phyloP scores from a whole-genome alignment of 2,329 filamentous ascomycete species.

The Microascus cirrosus region DNA sequence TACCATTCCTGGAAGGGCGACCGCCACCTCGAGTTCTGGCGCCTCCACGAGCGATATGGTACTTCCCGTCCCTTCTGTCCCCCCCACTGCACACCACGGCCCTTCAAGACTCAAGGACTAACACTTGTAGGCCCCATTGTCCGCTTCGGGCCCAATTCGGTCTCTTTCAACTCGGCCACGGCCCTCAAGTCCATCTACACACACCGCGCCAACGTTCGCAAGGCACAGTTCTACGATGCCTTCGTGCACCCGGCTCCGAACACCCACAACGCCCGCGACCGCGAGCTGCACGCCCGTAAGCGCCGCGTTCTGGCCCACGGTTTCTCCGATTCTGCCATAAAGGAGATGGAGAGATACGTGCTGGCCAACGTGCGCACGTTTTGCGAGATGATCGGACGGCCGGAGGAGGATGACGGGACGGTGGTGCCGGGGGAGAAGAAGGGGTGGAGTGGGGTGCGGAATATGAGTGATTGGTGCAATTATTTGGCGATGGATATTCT shows the following conservation, averaged over 20 bases:
- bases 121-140: constrained; percentile 43
- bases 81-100: background rate
- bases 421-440: constrained; percentile 28
- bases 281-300: constrained; percentile 58
- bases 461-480: constrained; percentile 53
- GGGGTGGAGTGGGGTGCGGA: constrained; percentile 46
- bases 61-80: constrained; percentile 8
- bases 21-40: constrained; percentile 62
- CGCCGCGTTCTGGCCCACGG: constrained; percentile 60
- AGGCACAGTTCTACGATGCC: constrained; percentile 62
- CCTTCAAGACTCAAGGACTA: background rate
- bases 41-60: constrained; percentile 62
- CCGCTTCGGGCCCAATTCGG: constrained; percentile 66
- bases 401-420: constrained; percentile 13
- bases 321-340: constrained; percentile 56
- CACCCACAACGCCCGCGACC: constrained; percentile 63
- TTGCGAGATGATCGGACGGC: constrained; percentile 42
- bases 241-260: constrained; percentile 62
- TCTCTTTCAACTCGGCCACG: constrained; percentile 65
- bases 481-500: constrained; percentile 54
- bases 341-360: constrained; percentile 58
- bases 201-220: constrained; percentile 51
- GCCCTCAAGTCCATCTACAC: constrained; percentile 59
- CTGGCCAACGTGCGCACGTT: constrained; percentile 56
- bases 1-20: constrained; percentile 68